Evolutionary conservation across 768 basidiomycete species (phyloP).

Genomic region (Kwoniella bestiolae): DNA sequence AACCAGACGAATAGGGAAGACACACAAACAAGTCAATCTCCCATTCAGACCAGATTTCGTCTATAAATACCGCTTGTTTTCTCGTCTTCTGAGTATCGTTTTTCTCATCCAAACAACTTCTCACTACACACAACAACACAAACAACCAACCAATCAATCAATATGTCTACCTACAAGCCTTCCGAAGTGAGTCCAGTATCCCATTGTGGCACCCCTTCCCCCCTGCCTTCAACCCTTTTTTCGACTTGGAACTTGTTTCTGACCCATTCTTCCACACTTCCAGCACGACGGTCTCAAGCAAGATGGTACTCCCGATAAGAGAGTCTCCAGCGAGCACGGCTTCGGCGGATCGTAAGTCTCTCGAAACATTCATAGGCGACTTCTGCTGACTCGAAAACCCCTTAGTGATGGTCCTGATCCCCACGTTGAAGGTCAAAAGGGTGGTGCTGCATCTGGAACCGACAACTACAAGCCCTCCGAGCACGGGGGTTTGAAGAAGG

Average conservation of each 20-base stretch:
- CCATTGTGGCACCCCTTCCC: background rate
- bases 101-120: conserved; percentile 14
- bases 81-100: conserved; percentile 1
- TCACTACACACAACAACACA: conserved; percentile 9
- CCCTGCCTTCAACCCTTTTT: background rate
- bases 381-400: conserved; percentile 14
- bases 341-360: conserved; percentile 48
- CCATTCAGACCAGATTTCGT: conserved; percentile 5
- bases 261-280: background rate
- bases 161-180: conserved; percentile 59
- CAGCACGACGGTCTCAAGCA: conserved; percentile 57
- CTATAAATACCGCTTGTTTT: conserved; percentile 24
- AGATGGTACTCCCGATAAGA: conserved; percentile 58
- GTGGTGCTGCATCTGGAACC: conserved; percentile 34
- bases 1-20: background rate
- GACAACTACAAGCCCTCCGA: conserved; percentile 55
- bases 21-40: background rate
- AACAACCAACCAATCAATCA: conserved; percentile 32
- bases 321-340: conserved; percentile 58
- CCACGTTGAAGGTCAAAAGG: conserved; percentile 56
- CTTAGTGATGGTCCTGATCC: conserved; percentile 54
- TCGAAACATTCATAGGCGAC: background rate
- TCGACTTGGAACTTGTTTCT: background rate
- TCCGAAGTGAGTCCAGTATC: conserved; percentile 46
- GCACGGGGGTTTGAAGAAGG: conserved; percentile 56